Evolutionary conservation across 495 filamentous ascomycete species (phyloP).

Genomic region (Baudoinia panamericana): DNA sequence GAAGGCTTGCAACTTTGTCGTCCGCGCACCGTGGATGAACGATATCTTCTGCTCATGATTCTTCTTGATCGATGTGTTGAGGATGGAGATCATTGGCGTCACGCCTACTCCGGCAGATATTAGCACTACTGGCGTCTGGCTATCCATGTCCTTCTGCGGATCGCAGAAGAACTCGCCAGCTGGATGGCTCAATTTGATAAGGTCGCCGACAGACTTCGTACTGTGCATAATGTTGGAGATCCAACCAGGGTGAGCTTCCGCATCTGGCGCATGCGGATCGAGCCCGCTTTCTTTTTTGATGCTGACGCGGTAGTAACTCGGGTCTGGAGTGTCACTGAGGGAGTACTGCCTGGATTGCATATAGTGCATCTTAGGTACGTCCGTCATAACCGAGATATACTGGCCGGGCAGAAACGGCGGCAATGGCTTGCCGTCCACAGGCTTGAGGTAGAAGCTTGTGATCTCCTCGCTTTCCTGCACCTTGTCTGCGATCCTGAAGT

Average conservation of each 20-base stretch:
- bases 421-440: constrained; percentile 46
- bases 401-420: constrained; percentile 54
- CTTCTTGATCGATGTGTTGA: constrained; percentile 42
- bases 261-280: constrained; percentile 31
- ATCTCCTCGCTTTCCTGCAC: constrained; percentile 50
- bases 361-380: constrained; percentile 44
- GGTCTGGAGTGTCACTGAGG: constrained; percentile 46
- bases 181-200: constrained; percentile 52
- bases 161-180: constrained; percentile 58
- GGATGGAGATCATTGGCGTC: constrained; percentile 53
- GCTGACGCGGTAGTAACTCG: constrained; percentile 53
- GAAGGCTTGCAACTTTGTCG: constrained; percentile 38
- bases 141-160: constrained; percentile 28
- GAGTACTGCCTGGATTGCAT: constrained; percentile 61
- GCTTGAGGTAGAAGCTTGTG: constrained; percentile 57
- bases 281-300: constrained; percentile 53
- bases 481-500: constrained; percentile 52
- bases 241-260: constrained; percentile 40
- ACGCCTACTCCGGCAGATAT: constrained; percentile 59
- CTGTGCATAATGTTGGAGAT: constrained; percentile 61
- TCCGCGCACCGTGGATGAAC: constrained; percentile 50
- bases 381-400: constrained; percentile 50
- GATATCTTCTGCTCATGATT: constrained; percentile 38
- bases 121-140: constrained; percentile 42
- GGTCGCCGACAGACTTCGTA: constrained; percentile 43